These are phyloP conservation scores for Fraxinus cuspidata DNA, from an alignment of 257 asterid genomes.

Conservation along the genomic window DNA sequence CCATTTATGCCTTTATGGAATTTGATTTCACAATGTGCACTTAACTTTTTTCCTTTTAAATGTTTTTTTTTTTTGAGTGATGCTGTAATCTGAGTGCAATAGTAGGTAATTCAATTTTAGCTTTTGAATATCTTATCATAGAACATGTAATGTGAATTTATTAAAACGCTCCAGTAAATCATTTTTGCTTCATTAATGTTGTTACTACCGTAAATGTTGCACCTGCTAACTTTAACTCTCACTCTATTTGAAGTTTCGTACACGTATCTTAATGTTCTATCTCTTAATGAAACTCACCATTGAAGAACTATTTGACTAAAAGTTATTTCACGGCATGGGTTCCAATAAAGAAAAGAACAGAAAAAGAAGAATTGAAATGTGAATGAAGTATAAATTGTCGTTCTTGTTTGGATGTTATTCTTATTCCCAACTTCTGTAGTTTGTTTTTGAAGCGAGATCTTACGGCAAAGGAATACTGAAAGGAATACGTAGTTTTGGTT, in stretches of 20 bases:
- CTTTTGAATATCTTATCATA: not conserved
- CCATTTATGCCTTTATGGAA: not conserved
- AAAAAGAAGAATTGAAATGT: not conserved
- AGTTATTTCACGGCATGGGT: not conserved
- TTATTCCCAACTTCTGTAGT: conserved; percentile 6
- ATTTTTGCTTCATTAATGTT: not conserved
- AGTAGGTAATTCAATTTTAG: not conserved
- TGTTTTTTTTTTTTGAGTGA: not conserved
- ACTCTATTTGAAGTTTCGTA: not conserved
- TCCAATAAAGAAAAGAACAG: not conserved
- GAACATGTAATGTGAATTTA: not conserved
- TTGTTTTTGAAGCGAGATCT: conserved; percentile 11
- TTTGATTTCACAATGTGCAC: not conserved
- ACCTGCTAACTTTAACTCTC: not conserved
- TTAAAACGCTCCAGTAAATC: not conserved
- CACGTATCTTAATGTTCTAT: not conserved
- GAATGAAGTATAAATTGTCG: not conserved
- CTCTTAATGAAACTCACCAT: not conserved
- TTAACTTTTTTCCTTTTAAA: not conserved
- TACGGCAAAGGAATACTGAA: no score
- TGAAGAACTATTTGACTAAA: not conserved
- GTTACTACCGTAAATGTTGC: not conserved
- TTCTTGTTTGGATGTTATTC: conserved; percentile 11
- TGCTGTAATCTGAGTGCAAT: not conserved
- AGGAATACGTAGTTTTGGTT: no score